Base-by-base conservation (phyloP, 2,329 filamentous ascomycete genomes). In the Diaporthe longicolla region DNA sequence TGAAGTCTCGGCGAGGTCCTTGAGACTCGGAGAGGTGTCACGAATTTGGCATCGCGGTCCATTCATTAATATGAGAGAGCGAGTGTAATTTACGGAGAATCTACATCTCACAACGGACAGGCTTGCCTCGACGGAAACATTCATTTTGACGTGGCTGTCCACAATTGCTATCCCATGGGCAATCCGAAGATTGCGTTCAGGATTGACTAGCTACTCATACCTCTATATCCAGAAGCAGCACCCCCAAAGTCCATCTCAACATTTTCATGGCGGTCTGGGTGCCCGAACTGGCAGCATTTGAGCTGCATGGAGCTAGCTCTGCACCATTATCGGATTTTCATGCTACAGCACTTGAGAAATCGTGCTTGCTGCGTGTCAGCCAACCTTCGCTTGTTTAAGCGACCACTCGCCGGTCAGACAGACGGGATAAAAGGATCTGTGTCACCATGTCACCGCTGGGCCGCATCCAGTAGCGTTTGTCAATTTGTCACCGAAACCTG, bases 231-330 rank as follows among this genome's bases (percentile, higher is more conserved):
- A 11, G 6, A 17, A 43, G 40, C 15, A 45, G 24, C 5, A 10
- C 21, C 19, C n/a, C 17, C 45, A 40, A 29, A 7, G n/a, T 29
- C 37, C 32, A 17, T 26, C 63, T 54, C 63, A 40, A 40, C 63
- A 21, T 54, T 54, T 54, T 21, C 29, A 15, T 66, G 11, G 15
- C 32, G 63, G 63, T 40, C 45, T 68, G 13, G 13, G 45, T 32
- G 32, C 37, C 29, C 4, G 48, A 40, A 40, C 13, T 29, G 21
- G n/a, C 48, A 68, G 10, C 9, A 37, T 15, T 54, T 54, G 10
- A 68, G 15, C 48, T 40, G 45, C 48, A 68, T 68, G 63, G 29
- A 68, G 63, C 48, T 68, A 68, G 48, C 32, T 17, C 63, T 68
- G 63, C 63, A 35, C 26, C 40, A 68, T 35, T 54, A 54, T 68